Base-by-base conservation (phyloP, 768 basidiomycete species). In the Mycena leptocephala region DNA sequence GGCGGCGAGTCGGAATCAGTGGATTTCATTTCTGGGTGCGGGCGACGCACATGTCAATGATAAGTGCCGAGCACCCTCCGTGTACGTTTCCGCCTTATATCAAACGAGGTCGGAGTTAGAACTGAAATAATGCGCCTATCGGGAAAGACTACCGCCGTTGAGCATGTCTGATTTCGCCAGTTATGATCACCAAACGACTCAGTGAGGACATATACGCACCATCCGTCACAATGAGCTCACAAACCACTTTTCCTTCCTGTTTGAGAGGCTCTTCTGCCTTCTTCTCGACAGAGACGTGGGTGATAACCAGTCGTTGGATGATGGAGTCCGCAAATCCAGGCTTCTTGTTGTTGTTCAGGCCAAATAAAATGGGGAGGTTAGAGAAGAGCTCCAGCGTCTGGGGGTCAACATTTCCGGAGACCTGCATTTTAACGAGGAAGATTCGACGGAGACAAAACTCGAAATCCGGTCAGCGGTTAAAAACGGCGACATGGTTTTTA, bases 191-290 rank as follows among this genome's bases (percentile, higher is more conserved):
- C 28, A 3, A 5, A 48, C 20, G 58, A 16, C n/a, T n/a, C n/a
- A n/a, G n/a, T n/a, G n/a, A n/a, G n/a, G n/a, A n/a, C n/a, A n/a
- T n/a, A 30, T 3, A 75, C 76, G 61, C 53, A 85, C 84, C 84
- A 58, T 80, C 74, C 28, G 63, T 33, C 1, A 84, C 82, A 0
- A 58, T 75, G 1, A 83, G 30, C 77, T 84, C 82, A 66, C 82
- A 84, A 6, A 85, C 80, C 8, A 85, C 74, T 55, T 77, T 75
- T 0, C 75, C 81, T 70, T 85, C 83, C 37, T 76, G 79, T 80
- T 81, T 83, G 24, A 75, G 43, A 10, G 81, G 77, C 62, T 84
- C 84, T 39, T 85, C 85, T 24, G 64, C 68, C 48, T 83, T 83
- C 8, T 69, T 68, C 24, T 80, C 63, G 7, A 82, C 61, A 3